Base-by-base conservation (phyloP, 768 basidiomycete species). In the Russula sp. region DNA sequence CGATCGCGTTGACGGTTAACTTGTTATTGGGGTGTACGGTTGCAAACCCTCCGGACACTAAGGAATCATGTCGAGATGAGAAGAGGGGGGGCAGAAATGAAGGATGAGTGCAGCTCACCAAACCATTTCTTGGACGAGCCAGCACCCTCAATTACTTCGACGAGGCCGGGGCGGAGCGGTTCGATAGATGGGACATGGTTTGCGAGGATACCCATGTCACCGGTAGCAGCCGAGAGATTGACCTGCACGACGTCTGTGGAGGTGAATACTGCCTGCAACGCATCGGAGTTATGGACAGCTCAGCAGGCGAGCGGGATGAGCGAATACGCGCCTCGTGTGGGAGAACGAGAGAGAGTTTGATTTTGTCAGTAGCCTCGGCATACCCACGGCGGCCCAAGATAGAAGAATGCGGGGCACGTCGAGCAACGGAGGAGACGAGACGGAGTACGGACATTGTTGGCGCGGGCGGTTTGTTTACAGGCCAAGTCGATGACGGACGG, bases 151-250 rank as follows among this genome's bases (percentile, higher is more conserved):
- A 98, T 84, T 69, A 99, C 88, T 77, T 99, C 97, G 57, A 99
- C 80, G 62, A 98, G 81, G 73, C 97, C 97, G 47, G 97, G 89
- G 72, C 91, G 90, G 59, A 99, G 82, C 53, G 96, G 82, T 76
- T 99, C 97, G 62, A 98, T 89, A n/a, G 94, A 90, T 35, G 97
- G 89, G 59, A 98, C 94, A 77, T 99, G 97, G 82, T 96, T 97
- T 70, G 96, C 93, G 64, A 99, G 87, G 70, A 99, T 91, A 81
- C 97, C 97, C 94, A 98, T 98, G 77, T 98, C 95, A 71, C 97
- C 97, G 3, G 92, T 87, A 59, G 87, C 91, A 45, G 94, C 97
- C 40, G 94, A 79, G 70, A 98, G 79, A 79, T 98, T 98, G 69
- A 99, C 96, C 76, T 98, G 96, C 22, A 91, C 85, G 62, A 98